phyloP scores from a whole-genome alignment of 2,329 filamentous ascomycete genomes.

The Septoria linicola region DNA sequence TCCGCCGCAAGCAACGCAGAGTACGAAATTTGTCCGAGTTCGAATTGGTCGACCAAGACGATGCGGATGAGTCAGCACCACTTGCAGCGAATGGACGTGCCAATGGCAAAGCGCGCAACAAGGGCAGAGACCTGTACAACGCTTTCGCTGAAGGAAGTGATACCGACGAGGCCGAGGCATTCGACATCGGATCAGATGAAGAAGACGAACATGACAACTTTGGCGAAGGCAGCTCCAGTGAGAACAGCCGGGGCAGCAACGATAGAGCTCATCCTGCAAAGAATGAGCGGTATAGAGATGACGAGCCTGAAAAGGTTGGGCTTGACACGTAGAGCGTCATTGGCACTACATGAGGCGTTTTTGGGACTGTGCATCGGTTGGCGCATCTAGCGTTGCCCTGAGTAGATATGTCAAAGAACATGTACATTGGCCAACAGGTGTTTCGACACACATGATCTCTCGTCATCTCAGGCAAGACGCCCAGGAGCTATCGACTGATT shows the following conservation, averaged over 20 bases:
- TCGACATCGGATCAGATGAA: slow-evolving; percentile 28
- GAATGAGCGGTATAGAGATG: slow-evolving; percentile 27
- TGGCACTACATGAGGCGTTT: too few species aligned
- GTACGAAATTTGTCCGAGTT: slow-evolving; percentile 84
- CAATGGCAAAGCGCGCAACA: slow-evolving; percentile 48
- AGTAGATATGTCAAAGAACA: neutral
- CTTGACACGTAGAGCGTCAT: slow-evolving; percentile 2
- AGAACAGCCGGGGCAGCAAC: slow-evolving; percentile 8
- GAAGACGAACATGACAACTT: slow-evolving; percentile 27
- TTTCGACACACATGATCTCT: too few species aligned
- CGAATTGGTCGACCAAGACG: slow-evolving; percentile 83
- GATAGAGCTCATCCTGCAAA: slow-evolving; percentile 8
- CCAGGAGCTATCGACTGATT: too few species aligned
- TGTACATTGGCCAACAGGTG: too few species aligned
- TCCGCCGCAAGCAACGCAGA: slow-evolving; percentile 67
- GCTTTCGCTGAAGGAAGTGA: slow-evolving; percentile 94
- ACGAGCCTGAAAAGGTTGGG: slow-evolving; percentile 19
- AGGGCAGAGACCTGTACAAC: slow-evolving; percentile 92
- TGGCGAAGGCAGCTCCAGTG: slow-evolving; percentile 20
- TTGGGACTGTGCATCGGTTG: neutral
- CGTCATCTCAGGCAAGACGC: too few species aligned
- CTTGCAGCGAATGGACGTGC: slow-evolving; percentile 34
- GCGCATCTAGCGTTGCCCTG: slow-evolving; percentile 2
- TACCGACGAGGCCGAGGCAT: slow-evolving; percentile 53
- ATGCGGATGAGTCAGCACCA: slow-evolving; percentile 56